Evolutionary conservation across 371 early-diverging fungal genomes (phyloP), one percentile per base, ranked within the genome.

Genomic region (Rhizopus sp.): DNA sequence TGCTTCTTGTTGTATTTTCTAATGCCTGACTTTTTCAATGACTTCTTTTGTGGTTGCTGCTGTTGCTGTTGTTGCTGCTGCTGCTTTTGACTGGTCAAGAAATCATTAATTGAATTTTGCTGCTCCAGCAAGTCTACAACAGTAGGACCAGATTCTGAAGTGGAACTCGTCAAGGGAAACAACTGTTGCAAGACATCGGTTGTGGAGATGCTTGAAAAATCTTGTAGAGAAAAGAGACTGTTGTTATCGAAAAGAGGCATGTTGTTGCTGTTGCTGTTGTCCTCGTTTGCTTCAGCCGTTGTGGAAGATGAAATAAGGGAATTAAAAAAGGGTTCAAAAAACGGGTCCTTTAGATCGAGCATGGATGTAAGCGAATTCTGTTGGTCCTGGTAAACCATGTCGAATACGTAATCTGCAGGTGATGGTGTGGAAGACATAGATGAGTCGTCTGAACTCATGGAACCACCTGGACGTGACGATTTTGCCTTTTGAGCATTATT

Each of bases 341-440:
- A 60, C 3, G 68, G 53, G 15, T 63, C 55, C 17, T 68, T 66
- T 9, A 62, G 54, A 55, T 66, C 66, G 9, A 66, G 45, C 68
- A 68, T 68, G 16, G 68, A 68, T 15, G 42, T 16, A n/a, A 64
- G 31, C 3, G 64, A 33, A 16, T 51, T 38, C 49, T 64, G 65
- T 37, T 60, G 60, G 17, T 60, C 68, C 23, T 69, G 64, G 38
- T 70, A 76, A 68, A 77, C 67, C 33, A 77, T 67, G 42, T 78
- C 78, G 60, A 78, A 69, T 4, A 73, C 73, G 55, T 72, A 78
- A 35, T 78, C 72, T 7, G 66, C 70, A 12, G 75, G 75, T 12
- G 72, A 66, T 8, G 77, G 71, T 9, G 78, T 73, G 7, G 75
- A 66, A 31, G 62, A 66, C 32, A 67, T 62, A 35, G 75, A 75